Evolutionary conservation across 345 rosid genomes (phyloP).

Genomic region (Eucalyptus decipiens): DNA sequence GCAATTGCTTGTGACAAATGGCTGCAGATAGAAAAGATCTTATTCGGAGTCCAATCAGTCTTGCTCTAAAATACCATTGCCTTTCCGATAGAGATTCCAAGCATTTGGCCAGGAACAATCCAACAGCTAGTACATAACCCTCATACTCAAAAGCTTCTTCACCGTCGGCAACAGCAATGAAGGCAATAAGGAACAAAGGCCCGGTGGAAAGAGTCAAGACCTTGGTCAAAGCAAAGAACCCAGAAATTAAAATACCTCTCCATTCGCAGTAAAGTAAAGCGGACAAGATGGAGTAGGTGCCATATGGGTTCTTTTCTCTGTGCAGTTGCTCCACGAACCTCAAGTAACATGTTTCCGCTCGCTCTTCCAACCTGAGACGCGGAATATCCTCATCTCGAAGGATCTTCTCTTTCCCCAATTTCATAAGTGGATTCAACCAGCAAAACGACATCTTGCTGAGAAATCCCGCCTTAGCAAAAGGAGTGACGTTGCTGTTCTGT

Average conservation of each 20-base stretch:
- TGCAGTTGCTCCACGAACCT: slow-evolving; percentile 5
- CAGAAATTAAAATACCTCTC: slow-evolving; percentile 23
- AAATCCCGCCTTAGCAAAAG: slow-evolving; percentile 30
- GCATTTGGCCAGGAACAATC: slow-evolving; percentile 22
- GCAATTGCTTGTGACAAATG: slow-evolving; percentile 30
- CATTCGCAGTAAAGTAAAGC: slow-evolving; percentile 14
- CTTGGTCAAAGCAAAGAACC: slow-evolving; percentile 33
- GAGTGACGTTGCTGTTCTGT: slow-evolving; percentile 6
- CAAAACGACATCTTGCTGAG: slow-evolving; percentile 30
- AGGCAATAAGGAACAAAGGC: slow-evolving; percentile 33
- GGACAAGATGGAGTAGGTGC: slow-evolving; percentile 6
- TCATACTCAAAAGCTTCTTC: slow-evolving; percentile 5
- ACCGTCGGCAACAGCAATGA: slow-evolving; percentile 25
- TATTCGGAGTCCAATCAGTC: slow-evolving; percentile 24
- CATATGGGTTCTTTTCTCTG: slow-evolving; percentile 4
- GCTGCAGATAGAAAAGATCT: slow-evolving; percentile 36
- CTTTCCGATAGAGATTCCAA: slow-evolving; percentile 41
- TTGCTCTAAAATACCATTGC: slow-evolving; percentile 31
- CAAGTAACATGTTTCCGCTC: slow-evolving; percentile 26
- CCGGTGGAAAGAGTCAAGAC: slow-evolving; percentile 25
- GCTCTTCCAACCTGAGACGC: slow-evolving; percentile 9
- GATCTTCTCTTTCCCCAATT: slow-evolving; percentile 20
- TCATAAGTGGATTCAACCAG: slow-evolving; percentile 53
- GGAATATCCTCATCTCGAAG: slow-evolving; percentile 36
- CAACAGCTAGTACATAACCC: slow-evolving; percentile 21